Base-by-base conservation (phyloP, 805 yeast species). In the Kazachstania taianensis region DNA sequence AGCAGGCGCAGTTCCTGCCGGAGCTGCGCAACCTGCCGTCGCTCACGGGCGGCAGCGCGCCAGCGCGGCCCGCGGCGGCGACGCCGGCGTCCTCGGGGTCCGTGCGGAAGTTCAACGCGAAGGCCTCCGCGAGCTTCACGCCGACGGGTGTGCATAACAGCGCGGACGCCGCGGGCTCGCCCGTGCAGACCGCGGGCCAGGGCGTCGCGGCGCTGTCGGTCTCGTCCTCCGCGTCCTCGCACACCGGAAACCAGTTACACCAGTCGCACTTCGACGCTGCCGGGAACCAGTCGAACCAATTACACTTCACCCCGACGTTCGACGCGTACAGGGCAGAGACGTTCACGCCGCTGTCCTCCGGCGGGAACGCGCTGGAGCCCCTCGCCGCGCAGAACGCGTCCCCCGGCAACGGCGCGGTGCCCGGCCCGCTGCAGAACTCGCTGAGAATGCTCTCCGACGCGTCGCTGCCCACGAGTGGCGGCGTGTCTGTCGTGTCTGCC, bases 121-220 rank as follows among this genome's bases (percentile, higher is more conserved):
- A 74, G 35, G 56, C 63, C 4, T 63, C 73, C 2, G 75, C 79
- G 1, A 61, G 77, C 2, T 73, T 74, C 43, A 70, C 70, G 2
- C 79, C 83, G 5, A 42, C 43, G 45, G 26, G 43, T 7, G 40
- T 32, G 30, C 12, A n/a, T 30, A n/a, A 22, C 38, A 17, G 8
- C 12, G 17, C n/a, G 20, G 10, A 24, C 22, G 12, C 16, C 30
- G 12, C 8, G 12, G 25, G 25, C 8, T 9, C 12, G 8, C 25
- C 25, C 8, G 15, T 12, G 14, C 14, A 26, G 14, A 15, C 13
- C 9, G 7, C 15, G 12, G 17, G 17, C 13, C 15, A 26, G 7
- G 13, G 15, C 5, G 22, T 3, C 19, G 15, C 32, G 7, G 7
- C 10, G 5, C 16, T 15, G 18, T 28, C 32, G 12, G 9, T 9